phyloP scores from a whole-genome alignment of 1,284 basidiomycete species.

The Boletus mariae region DNA sequence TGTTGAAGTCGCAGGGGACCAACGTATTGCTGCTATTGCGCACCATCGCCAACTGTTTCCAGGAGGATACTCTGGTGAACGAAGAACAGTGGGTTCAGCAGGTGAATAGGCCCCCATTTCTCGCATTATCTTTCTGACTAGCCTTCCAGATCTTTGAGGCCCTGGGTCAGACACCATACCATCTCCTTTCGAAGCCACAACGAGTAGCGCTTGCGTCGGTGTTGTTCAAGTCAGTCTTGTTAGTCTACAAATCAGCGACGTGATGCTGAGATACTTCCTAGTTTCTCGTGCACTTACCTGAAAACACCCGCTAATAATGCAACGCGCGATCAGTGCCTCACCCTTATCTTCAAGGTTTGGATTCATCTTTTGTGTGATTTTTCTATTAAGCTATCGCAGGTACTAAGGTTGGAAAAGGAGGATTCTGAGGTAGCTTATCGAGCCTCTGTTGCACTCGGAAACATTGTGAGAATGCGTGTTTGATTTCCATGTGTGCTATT shows the following conservation, averaged over 20 bases:
- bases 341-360: conserved; percentile 47
- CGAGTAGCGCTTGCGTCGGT: conserved; percentile 74
- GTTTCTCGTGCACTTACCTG: conserved; percentile 60
- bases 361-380: conserved; percentile 9
- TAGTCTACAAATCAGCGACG: background rate
- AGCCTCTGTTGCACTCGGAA: conserved; percentile 83
- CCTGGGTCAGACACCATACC: conserved; percentile 48
- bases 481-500: background rate
- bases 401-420: conserved; percentile 60
- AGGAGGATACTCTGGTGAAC: conserved; percentile 44
- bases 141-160: conserved; percentile 51
- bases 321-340: conserved; percentile 38
- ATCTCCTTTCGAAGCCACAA: conserved; percentile 62
- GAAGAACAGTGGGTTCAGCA: conserved; percentile 50
- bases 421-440: conserved; percentile 89
- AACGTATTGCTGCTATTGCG: conserved; percentile 85
- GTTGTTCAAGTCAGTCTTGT: conserved; percentile 68
- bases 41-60: conserved; percentile 78
- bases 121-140: conserved; percentile 1
- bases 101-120: conserved; percentile 33
- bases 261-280: conserved; percentile 28
- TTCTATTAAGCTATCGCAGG: conserved; percentile 37
- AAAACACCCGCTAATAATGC: conserved; percentile 37
- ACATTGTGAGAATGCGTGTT: conserved; percentile 57
- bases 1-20: conserved; percentile 74